Evolutionary conservation across 2,329 filamentous ascomycete genomes (phyloP), one percentile per base, ranked within the genome.

Genomic region (Phoma sp.): DNA sequence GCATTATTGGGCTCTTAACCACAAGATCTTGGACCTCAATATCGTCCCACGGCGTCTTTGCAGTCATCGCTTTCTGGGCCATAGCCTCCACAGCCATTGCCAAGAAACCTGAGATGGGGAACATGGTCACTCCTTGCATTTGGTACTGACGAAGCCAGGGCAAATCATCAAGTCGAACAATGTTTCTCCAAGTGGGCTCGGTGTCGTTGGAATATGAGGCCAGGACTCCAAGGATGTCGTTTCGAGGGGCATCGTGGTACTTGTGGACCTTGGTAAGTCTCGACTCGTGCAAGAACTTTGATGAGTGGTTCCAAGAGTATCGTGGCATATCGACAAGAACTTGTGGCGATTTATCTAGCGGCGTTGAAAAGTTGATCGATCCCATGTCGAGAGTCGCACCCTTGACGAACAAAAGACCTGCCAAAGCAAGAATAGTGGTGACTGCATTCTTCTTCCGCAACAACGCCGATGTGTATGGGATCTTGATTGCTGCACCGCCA

Each of bases 121-220:
- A 74, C 8, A 75, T 49, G 1, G 32, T 66, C 1, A 64, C 47
- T 11, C 55, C 58, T 46, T 72, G 64, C 9, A 82, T 71, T 45
- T 76, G 65, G 47, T 83, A 80, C 50, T 83, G 78, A 0, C 66
- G 64, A 4, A 82, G 58, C 82, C 82, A 83, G 0, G 78, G 77
- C 1, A 70, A 67, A 4, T 77, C 73, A 8, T 75, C 67, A 0
- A 77, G 47, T 0, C 73, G 70, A 8, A 82, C 67, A 14, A 79
- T 67, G 42, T 80, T 79, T 13, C 80, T 72, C 82, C 82, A 83
- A 8, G 60, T 44, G 18, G n/a, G 35, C 7, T 30, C 44, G 10
- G 32, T 33, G 7, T 33, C 32, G 10, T 33, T 33, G 10, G 32
- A 33, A 11, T 33, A 33, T 11, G 32, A 13, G 4, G 32, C 32